Percentiles rank a stretch among this genome's conserved stretches.
Conservation (phyloP, 371 early-diverging fungal genomes). For the Apophysomyces elegans region DNA sequence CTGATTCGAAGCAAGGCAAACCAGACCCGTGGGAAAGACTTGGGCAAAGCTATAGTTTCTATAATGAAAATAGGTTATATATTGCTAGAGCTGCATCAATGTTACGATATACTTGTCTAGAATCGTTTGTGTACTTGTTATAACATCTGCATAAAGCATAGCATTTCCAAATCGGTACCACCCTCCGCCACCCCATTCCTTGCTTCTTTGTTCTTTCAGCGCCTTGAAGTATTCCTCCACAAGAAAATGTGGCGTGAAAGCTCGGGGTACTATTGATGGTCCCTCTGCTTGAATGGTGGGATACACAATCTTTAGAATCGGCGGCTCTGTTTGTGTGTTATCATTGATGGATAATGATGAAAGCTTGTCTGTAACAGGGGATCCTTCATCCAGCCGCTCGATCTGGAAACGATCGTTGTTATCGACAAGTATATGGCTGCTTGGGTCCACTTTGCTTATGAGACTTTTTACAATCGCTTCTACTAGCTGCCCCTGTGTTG, state of each 20-base stretch:
- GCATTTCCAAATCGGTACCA: slow-evolving; percentile 68
- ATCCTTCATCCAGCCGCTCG: slow-evolving; percentile 7
- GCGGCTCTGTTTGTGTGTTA: slow-evolving; percentile 11
- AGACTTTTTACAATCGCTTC: slow-evolving; percentile 23
- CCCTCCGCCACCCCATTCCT: slow-evolving; percentile 30
- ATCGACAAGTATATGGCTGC: slow-evolving; percentile 32
- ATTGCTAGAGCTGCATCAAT: neutral
- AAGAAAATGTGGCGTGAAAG: slow-evolving; percentile 50
- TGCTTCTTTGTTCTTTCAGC: slow-evolving; percentile 27
- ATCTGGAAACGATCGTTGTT: slow-evolving; percentile 46
- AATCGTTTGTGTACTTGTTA: slow-evolving; percentile 89
- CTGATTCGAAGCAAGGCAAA: slow-evolving; percentile 81
- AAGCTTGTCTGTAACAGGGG: neutral
- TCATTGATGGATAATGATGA: slow-evolving; percentile 17
- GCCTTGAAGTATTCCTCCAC: slow-evolving; percentile 43
- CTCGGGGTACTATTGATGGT: slow-evolving; percentile 11
- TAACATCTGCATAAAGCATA: slow-evolving; percentile 76
- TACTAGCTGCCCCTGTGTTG: slow-evolving; percentile 37
- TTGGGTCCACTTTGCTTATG: slow-evolving; percentile 24
- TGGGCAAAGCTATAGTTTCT: slow-evolving; percentile 70
- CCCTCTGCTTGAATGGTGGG: neutral
- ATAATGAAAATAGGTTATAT: neutral
- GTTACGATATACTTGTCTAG: slow-evolving; percentile 70
- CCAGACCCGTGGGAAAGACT: slow-evolving; percentile 74
- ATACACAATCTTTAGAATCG: slow-evolving; percentile 22